These are phyloP conservation scores for Sesbania bispinosa DNA, from an alignment of 306 rosid genomes.

Conservation along the genomic window DNA sequence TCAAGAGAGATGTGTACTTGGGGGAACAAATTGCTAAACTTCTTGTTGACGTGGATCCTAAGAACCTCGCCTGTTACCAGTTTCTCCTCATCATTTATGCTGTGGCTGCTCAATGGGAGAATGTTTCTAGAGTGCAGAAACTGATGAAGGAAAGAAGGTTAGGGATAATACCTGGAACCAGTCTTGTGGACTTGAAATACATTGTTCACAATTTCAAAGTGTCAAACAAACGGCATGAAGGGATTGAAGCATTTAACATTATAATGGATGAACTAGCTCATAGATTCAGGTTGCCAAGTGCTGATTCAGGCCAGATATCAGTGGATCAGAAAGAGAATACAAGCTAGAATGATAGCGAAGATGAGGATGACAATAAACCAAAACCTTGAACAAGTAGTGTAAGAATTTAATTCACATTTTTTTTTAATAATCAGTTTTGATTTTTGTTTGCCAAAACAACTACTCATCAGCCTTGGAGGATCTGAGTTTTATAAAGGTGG, in stretches of 20 bases:
- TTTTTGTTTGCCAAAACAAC: conserved; percentile 1
- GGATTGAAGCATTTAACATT: conserved; percentile 28
- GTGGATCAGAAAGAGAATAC: background rate
- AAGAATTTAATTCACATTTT: conserved; percentile 10
- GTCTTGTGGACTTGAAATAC: conserved; percentile 62
- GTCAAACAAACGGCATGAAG: conserved; percentile 29
- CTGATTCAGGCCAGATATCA: conserved; percentile 1
- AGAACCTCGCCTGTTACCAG: conserved; percentile 48
- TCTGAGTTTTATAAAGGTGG: background rate
- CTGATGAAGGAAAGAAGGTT: conserved; percentile 45
- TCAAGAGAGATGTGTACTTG: conserved; percentile 47
- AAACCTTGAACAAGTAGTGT: background rate
- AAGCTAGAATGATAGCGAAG: conserved; percentile 2
- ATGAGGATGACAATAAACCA: conserved; percentile 14
- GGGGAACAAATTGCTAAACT: conserved; percentile 57
- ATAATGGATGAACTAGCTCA: conserved; percentile 37
- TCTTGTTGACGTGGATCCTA: conserved; percentile 56
- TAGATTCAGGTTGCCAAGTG: conserved; percentile 26
- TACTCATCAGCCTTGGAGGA: conserved; percentile 3
- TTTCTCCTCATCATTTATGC: conserved; percentile 65
- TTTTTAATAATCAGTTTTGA: background rate
- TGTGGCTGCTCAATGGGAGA: conserved; percentile 64
- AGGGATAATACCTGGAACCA: conserved; percentile 53
- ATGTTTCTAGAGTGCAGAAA: conserved; percentile 52
- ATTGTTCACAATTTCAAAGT: conserved; percentile 57